Base-by-base conservation (phyloP, 495 filamentous ascomycete genomes). In the Penicillium roqueforti region DNA sequence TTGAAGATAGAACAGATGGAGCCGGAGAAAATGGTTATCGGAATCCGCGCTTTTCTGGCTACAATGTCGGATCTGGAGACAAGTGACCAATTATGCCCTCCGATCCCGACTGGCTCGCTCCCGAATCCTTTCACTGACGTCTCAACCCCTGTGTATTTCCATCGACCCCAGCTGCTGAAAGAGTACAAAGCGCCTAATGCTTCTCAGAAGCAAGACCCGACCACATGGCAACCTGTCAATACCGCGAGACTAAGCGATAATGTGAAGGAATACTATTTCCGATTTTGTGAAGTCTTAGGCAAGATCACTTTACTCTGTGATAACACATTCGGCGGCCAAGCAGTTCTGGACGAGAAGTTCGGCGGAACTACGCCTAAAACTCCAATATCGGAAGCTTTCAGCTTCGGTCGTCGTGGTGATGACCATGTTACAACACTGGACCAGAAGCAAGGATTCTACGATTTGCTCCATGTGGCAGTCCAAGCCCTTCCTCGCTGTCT, bases 271-370 rank as follows among this genome's bases (percentile, higher is more conserved):
- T 91, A 91, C 63, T 96, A 97, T 62, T 76, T 83, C 34, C 84
- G 83, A 34, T 99, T 99, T 63, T 97, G 91, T 62, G 90, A 97
- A 61, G 92, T 97, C 6, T 74, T 99, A 7, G 92, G 92, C 23
- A 93, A 96, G 65, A 95, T 99, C 41, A 96, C 91, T 1, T 84
- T 96, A 28, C 83, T 97, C 10, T 97, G 93, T 68, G 92, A 97
- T 67, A 92, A 93, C 55, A 87, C 92, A 6, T 97, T 97, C 68
- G 95, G 95, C 47, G 93, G 93, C 4, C 93, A 99, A 68, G 93
- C 91, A 23, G 89, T 88, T 2, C 70, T 97, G 41, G 93, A 99
- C 58, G 95, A 99, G 68, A 96, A 95, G 67, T 95, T 97, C 66
- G 85, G 85, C 49, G 82, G 86, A 53, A 79, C 83, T 18, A 89